phyloP scores from a whole-genome alignment of 345 rosid species.

The Pugionium cornutum region DNA sequence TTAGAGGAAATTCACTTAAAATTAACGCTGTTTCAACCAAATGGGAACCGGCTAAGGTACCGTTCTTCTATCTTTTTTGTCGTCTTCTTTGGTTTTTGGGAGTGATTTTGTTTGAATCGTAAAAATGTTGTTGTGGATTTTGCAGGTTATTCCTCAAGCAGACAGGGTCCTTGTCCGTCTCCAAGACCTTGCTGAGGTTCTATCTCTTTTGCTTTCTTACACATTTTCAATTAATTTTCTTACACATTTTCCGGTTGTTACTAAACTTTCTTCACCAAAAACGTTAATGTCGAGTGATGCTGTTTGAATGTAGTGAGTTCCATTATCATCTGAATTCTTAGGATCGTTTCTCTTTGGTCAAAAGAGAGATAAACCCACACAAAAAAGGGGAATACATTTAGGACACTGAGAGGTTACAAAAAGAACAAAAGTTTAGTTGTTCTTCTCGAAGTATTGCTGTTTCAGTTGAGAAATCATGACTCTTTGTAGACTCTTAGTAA shows the following conservation, averaged over 20 bases:
- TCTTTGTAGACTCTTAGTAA: not conserved
- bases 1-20: constrained; percentile 44
- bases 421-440: not conserved
- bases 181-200: constrained; percentile 69
- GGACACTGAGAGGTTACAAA: not conserved
- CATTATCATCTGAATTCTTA: not conserved
- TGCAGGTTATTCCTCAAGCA: constrained; percentile 83
- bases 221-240: not conserved
- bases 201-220: not conserved
- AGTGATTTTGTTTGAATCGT: not conserved
- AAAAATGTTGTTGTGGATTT: constrained; percentile 4
- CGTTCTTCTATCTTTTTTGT: not conserved
- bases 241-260: not conserved
- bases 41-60: constrained; percentile 78
- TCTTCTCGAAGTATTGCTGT: not conserved
- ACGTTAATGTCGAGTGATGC: not conserved
- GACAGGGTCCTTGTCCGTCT: constrained; percentile 85
- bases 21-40: constrained; percentile 56
- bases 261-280: not conserved
- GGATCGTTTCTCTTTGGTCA: not conserved
- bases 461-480: not conserved
- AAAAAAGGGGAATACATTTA: not conserved
- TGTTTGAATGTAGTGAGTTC: constrained; percentile 1
- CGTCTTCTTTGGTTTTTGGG: not conserved
- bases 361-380: not conserved